phyloP scores from a whole-genome alignment of 116 monocot genomes.

The Posidonia oceanica region DNA sequence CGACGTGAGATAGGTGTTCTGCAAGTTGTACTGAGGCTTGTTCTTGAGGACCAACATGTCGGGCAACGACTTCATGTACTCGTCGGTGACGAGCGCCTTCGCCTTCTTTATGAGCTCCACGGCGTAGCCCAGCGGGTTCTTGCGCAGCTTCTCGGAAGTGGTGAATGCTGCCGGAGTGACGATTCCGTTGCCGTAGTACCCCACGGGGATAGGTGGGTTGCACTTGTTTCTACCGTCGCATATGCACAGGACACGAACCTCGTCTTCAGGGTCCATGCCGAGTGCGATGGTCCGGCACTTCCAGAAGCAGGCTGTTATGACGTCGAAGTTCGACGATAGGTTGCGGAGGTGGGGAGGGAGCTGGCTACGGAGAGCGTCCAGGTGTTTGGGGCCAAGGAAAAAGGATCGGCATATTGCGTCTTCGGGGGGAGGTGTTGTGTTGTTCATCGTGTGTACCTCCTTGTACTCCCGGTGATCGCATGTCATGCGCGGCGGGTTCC shows the following conservation, averaged over 20 bases:
- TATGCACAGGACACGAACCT: constrained; percentile 50
- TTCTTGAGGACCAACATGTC: constrained; percentile 47
- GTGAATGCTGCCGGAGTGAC: constrained; percentile 43
- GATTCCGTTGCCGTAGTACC: constrained; percentile 69
- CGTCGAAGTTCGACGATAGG: constrained; percentile 38
- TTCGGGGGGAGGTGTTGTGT: constrained; percentile 31
- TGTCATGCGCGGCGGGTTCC: constrained; percentile 10
- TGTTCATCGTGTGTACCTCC: constrained; percentile 23
- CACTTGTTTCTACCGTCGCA: constrained; percentile 31
- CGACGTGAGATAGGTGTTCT: constrained; percentile 42
- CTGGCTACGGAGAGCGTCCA: constrained; percentile 21
- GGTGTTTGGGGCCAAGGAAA: constrained; percentile 33
- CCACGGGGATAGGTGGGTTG: constrained; percentile 22
- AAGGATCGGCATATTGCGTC: constrained; percentile 53
- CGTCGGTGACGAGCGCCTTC: constrained; percentile 36
- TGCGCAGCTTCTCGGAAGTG: constrained; percentile 21
- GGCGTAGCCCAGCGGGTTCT: constrained; percentile 48
- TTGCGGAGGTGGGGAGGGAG: constrained; percentile 29
- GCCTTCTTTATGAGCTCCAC: constrained; percentile 39
- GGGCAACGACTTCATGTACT: constrained; percentile 48
- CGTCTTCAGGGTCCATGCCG: constrained; percentile 27
- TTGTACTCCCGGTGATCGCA: constrained; percentile 27
- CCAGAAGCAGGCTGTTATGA: constrained; percentile 54
- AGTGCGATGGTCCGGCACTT: constrained; percentile 48
- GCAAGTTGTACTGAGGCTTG: constrained; percentile 43